phyloP scores from a whole-genome alignment of 2,329 filamentous ascomycete genomes.

The Penicillium griseofulvum region DNA sequence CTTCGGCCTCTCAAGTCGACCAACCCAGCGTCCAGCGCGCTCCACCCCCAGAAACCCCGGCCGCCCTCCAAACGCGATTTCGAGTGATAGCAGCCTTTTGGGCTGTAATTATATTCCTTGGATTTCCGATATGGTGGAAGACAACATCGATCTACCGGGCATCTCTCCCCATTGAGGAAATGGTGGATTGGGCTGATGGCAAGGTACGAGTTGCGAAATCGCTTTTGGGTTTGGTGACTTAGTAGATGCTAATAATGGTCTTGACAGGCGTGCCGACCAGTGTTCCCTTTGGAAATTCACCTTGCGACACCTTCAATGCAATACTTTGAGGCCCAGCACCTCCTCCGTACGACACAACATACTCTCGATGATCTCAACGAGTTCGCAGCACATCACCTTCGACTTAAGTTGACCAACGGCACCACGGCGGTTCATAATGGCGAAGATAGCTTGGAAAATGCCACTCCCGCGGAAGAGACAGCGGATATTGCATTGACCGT shows the following conservation, averaged over 20 bases:
- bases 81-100: slow-evolving; percentile 85
- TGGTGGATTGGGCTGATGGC: slow-evolving; percentile 89
- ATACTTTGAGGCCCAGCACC: slow-evolving; percentile 65
- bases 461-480: slow-evolving; percentile 18
- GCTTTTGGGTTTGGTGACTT: neutral
- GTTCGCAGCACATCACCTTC: slow-evolving; percentile 79
- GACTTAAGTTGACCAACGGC: slow-evolving; percentile 60
- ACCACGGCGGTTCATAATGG: slow-evolving; percentile 4
- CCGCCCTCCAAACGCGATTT: slow-evolving; percentile 67
- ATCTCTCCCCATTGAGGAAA: slow-evolving; percentile 74
- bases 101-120: slow-evolving; percentile 77
- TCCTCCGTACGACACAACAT: slow-evolving; percentile 79
- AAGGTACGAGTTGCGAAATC: slow-evolving; percentile 55
- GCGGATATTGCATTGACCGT: slow-evolving; percentile 64
- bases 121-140: slow-evolving; percentile 91
- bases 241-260: slow-evolving; percentile 9
- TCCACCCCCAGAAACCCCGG: slow-evolving; percentile 74
- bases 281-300: slow-evolving; percentile 80
- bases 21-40: slow-evolving; percentile 35
- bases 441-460: slow-evolving; percentile 10
- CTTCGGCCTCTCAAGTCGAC: slow-evolving; percentile 13
- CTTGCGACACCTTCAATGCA: slow-evolving; percentile 68
- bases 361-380: slow-evolving; percentile 83
- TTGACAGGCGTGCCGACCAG: slow-evolving; percentile 74
- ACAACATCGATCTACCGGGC: slow-evolving; percentile 92